These are phyloP conservation scores for Candida berthetii DNA, from an alignment of 805 yeast genomes.

Conservation along the genomic window DNA sequence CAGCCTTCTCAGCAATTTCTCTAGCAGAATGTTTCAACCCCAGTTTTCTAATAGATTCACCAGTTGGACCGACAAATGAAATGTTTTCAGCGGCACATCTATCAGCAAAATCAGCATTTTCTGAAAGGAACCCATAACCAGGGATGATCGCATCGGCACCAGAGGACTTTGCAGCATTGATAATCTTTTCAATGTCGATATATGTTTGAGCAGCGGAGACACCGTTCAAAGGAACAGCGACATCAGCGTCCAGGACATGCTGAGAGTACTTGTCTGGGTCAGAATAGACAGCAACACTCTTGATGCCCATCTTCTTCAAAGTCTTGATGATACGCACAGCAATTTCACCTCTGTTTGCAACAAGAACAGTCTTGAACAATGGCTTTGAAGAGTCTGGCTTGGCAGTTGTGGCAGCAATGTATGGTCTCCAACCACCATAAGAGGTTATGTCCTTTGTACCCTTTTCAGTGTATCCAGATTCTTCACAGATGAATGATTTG, in stretches of 20 bases:
- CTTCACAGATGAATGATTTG: constrained; percentile 94
- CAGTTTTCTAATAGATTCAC: constrained; percentile 83
- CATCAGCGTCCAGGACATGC: constrained; percentile 82
- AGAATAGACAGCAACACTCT: constrained; percentile 83
- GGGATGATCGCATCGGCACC: constrained; percentile 96
- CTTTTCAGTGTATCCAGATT: constrained; percentile 64
- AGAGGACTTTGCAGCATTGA: constrained; percentile 76
- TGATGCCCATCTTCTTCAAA: constrained; percentile 70
- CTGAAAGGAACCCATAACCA: constrained; percentile 95
- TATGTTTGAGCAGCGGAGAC: constrained; percentile 87
- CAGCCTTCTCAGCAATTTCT: constrained; percentile 85
- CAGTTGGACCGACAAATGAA: constrained; percentile 94
- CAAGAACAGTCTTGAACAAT: constrained; percentile 80
- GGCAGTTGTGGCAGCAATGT: constrained; percentile 33
- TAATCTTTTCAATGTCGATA: constrained; percentile 76
- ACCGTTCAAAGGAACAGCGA: constrained; percentile 75
- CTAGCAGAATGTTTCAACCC: constrained; percentile 97
- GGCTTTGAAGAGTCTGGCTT: constrained; percentile 28
- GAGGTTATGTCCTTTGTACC: constrained; percentile 80
- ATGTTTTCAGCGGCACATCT: constrained; percentile 78
- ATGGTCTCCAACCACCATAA: constrained; percentile 84
- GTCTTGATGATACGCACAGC: constrained; percentile 93
- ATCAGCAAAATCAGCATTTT: constrained; percentile 94
- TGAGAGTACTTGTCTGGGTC: constrained; percentile 86
- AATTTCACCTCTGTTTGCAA: constrained; percentile 97